Evolutionary conservation across 176 grass and related monocot genomes (phyloP).

Genomic region (Rhynchospora tenuis): DNA sequence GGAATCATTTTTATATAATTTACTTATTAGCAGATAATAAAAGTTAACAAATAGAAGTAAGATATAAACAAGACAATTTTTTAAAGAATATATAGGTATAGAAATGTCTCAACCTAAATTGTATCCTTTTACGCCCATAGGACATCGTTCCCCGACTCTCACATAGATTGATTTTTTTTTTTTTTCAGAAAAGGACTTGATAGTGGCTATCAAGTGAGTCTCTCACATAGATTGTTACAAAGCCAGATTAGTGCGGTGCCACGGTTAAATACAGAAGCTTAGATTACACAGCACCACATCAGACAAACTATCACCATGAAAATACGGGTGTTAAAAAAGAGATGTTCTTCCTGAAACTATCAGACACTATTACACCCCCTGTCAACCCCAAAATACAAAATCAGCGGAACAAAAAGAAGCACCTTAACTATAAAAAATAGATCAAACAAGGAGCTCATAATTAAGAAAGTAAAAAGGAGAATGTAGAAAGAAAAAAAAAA

Average conservation of each 20-base stretch:
- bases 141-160: neutral
- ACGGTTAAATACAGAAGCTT: neutral
- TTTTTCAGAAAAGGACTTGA: too few relatives aligned
- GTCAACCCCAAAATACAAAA: neutral
- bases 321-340: neutral
- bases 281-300: neutral
- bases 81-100: too few relatives aligned
- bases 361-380: neutral
- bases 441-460: neutral
- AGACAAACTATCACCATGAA: neutral
- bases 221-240: neutral
- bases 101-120: too few relatives aligned
- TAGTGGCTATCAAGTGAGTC: too few relatives aligned
- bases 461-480: neutral
- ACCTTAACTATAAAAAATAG: neutral
- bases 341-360: neutral
- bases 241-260: neutral
- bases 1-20: too few relatives aligned
- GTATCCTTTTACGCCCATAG: too few relatives aligned
- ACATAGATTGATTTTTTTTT: too few relatives aligned
- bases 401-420: neutral
- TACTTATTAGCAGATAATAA: too few relatives aligned
- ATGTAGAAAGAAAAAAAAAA: too few relatives aligned
- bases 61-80: too few relatives aligned
- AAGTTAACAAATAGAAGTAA: too few relatives aligned